Conservation (phyloP, 768 basidiomycete species). For the Daedaleopsis sinensis region DNA sequence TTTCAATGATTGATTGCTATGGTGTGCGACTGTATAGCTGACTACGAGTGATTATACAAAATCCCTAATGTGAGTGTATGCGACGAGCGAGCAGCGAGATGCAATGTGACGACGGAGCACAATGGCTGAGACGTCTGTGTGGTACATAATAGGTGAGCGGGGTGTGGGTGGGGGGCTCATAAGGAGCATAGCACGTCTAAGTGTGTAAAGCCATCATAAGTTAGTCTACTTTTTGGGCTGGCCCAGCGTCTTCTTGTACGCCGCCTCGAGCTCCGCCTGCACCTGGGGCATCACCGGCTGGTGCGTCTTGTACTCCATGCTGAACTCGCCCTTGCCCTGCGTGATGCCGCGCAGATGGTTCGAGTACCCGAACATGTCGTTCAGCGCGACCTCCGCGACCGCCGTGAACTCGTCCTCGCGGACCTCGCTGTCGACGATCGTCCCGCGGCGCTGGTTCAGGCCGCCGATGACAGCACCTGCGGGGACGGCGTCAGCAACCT, state of each 20-base stretch:
- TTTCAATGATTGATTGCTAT: conserved; percentile 2
- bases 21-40: not conserved
- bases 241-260: conserved; percentile 77
- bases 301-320: conserved; percentile 84
- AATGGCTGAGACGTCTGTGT: not conserved
- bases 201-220: not conserved
- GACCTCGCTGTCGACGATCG: conserved; percentile 94
- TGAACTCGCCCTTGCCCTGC: conserved; percentile 94
- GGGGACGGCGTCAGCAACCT: not conserved
- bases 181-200: not conserved
- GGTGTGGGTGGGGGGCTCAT: not conserved
- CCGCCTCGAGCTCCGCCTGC: conserved; percentile 88
- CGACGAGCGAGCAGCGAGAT: not conserved
- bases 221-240: conserved; percentile 66
- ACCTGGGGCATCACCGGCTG: conserved; percentile 82
- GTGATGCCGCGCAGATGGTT: conserved; percentile 91
- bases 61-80: conserved; percentile 4
- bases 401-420: conserved; percentile 96
- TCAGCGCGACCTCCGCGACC: conserved; percentile 88
- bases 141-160: not conserved
- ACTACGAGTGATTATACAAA: conserved; percentile 11
- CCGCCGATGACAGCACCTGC: conserved; percentile 89
- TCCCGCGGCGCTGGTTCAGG: conserved; percentile 88
- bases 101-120: conserved; percentile 1
- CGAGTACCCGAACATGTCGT: conserved; percentile 99